Conservation (phyloP, 306 rosid genomes). For the Dalbergia cochinchinensis region DNA sequence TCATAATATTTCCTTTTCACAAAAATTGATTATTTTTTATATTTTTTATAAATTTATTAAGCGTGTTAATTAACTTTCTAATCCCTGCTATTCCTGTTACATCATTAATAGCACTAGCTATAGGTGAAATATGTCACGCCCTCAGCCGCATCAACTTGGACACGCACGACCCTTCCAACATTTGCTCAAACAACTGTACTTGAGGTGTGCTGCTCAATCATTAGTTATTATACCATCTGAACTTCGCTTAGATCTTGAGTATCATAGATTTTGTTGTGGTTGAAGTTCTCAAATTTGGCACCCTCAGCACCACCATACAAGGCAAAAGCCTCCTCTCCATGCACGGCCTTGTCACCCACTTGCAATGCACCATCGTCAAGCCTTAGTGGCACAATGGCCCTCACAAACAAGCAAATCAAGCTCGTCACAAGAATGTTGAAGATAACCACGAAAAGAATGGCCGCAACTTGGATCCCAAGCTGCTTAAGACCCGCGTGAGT, state of each 20-base stretch:
- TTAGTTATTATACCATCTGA: too few species aligned
- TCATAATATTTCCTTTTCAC: too few species aligned
- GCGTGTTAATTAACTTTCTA: too few species aligned
- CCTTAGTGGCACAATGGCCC: slow-evolving; percentile 51
- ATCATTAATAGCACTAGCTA: too few species aligned
- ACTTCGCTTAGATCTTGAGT: slow-evolving; percentile 16
- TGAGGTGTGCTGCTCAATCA: background rate
- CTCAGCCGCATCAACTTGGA: too few species aligned
- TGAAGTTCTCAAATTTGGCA: slow-evolving; percentile 34
- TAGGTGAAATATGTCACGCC: too few species aligned
- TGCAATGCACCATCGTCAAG: slow-evolving; percentile 37
- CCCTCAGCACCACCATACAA: slow-evolving; percentile 18
- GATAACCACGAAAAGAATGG: slow-evolving; percentile 49
- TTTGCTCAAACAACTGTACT: too few species aligned
- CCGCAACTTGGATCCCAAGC: slow-evolving; percentile 54
- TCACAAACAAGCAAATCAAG: slow-evolving; percentile 57
- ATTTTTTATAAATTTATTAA: too few species aligned
- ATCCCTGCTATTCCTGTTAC: too few species aligned
- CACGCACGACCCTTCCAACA: too few species aligned
- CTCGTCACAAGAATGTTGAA: slow-evolving; percentile 49
- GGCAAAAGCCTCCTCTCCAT: slow-evolving; percentile 64
- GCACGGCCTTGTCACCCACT: slow-evolving; percentile 57
- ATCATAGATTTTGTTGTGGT: slow-evolving; percentile 51
- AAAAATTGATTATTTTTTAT: too few species aligned
- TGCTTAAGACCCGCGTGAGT: slow-evolving; percentile 54